These are phyloP conservation scores for Populus davidiana DNA, from an alignment of 345 rosid species.

Conservation along the genomic window DNA sequence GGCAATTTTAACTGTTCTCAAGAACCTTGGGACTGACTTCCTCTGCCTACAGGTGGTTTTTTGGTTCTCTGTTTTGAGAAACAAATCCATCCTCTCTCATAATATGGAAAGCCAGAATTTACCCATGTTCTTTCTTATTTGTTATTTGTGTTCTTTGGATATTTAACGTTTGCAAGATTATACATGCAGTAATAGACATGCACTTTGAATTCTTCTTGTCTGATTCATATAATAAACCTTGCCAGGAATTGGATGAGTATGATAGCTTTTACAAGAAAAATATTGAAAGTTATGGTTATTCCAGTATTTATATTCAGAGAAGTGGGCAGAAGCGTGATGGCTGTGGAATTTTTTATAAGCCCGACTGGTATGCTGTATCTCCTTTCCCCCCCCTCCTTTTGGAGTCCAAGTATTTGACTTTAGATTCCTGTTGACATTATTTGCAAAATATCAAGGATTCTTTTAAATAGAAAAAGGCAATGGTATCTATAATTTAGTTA, in stretches of 20 bases:
- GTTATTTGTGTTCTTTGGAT: background rate
- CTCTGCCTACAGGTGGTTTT: slow-evolving; percentile 73
- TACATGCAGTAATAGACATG: background rate
- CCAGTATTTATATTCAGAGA: slow-evolving; percentile 74
- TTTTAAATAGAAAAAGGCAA: background rate
- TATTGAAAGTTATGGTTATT: slow-evolving; percentile 65
- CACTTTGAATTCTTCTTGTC: background rate
- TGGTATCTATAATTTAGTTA: background rate
- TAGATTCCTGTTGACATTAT: background rate
- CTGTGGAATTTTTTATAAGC: slow-evolving; percentile 80
- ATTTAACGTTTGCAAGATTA: background rate
- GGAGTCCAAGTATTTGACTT: background rate
- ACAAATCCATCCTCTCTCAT: background rate
- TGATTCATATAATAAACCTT: slow-evolving; percentile 5
- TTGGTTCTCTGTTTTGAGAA: background rate
- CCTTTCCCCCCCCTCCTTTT: background rate
- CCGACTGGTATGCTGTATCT: slow-evolving; percentile 44
- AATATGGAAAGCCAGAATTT: background rate
- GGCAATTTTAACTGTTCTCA: slow-evolving; percentile 59
- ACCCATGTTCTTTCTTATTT: background rate
- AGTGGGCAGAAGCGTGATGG: slow-evolving; percentile 88
- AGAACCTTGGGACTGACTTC: slow-evolving; percentile 62
- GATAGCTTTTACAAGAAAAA: slow-evolving; percentile 65
- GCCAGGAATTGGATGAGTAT: slow-evolving; percentile 86
- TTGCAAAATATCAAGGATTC: background rate